Base-by-base conservation (phyloP, 306 rosid genomes). In the Cucurbita moschata region DNA sequence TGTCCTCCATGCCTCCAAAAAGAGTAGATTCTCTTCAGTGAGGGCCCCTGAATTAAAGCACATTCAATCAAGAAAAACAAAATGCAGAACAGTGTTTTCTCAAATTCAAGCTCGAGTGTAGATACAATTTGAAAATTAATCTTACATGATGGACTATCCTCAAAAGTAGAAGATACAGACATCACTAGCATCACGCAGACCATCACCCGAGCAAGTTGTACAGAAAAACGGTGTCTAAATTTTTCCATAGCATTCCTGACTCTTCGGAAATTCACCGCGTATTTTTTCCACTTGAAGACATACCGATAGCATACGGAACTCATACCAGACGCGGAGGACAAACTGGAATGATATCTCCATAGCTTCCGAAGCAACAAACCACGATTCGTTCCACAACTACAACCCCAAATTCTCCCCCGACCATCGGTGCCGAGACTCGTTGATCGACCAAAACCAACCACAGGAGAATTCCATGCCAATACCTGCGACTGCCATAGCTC, bases 1-100 rank as follows among this genome's bases (percentile, higher is more conserved):
- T 64, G 87, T 85, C 81, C 92, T 87, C 98, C 98, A 94, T 0
- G 98, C 98, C 89, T 94, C 98, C 73, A 94, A 75, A 87, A 94
- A 94, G 74, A 94, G 84, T 30, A 90, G 90, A 85, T 90, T 94
- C 85, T 90, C 96, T 80, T 90, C 98, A 10, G 95, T 83, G 39
- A 90, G 80, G 18, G 94, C 95, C 85, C 78, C 97, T 90, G 67
- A 11, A 73, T 39, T 76, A 58, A 44, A 54, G 13, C 46, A 64
- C 23, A 23, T 51, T 67, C 16, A 56, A 51, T 5, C 38, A 26
- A 42, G 8, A 66, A 77, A 46, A 51, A 18, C 47, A 77, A 37
- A 69, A 70, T 21, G 54, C 57, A 62, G 53, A 66, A 21, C 11
- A 83, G 38, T 46, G 10, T 62, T 21, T 51, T 15, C 8, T 23